These are phyloP conservation scores for Periconia macrospinosa DNA, from an alignment of 2,329 filamentous ascomycete species.

Conservation along the genomic window DNA sequence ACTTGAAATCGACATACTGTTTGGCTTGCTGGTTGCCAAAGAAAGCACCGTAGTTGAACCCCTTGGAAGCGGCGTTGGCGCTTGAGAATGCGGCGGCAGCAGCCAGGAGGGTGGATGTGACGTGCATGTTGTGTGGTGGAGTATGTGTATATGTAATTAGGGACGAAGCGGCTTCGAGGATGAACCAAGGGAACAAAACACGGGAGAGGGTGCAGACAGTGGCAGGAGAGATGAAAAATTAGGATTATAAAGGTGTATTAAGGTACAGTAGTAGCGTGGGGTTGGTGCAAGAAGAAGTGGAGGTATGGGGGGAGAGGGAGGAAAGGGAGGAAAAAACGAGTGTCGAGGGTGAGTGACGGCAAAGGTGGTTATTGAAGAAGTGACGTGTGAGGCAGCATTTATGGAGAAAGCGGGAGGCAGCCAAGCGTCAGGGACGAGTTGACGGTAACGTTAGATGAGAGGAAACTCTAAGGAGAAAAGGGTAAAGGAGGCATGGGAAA, in stretches of 20 bases:
- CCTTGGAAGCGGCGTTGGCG: conserved; percentile 46
- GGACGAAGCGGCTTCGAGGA: too few relatives aligned
- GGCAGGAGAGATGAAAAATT: conserved; percentile 2
- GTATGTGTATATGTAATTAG: neutral
- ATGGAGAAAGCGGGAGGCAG: conserved; percentile 7
- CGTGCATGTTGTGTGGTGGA: conserved; percentile 33
- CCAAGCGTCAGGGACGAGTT: conserved; percentile 11
- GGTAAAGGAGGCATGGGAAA: too few relatives aligned
- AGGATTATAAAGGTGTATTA: conserved; percentile 8
- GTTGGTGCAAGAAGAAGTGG: neutral
- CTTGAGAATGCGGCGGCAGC: conserved; percentile 44
- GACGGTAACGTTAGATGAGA: conserved; percentile 5
- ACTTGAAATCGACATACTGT: conserved; percentile 66
- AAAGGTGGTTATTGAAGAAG: conserved; percentile 6
- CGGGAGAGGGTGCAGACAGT: neutral
- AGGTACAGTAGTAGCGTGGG: conserved; percentile 1
- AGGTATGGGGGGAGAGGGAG: too few relatives aligned
- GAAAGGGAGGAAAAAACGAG: conserved; percentile 13
- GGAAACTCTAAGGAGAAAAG: neutral
- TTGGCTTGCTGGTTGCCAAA: conserved; percentile 64
- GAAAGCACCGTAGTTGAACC: conserved; percentile 74
- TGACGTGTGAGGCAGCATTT: conserved; percentile 14
- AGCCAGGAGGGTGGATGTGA: conserved; percentile 38
- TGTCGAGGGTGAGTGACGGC: conserved; percentile 1
- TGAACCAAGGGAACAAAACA: conserved; percentile 1